Base-by-base conservation (phyloP, 108 stramenopile species). In the Conticribra guillardii region DNA sequence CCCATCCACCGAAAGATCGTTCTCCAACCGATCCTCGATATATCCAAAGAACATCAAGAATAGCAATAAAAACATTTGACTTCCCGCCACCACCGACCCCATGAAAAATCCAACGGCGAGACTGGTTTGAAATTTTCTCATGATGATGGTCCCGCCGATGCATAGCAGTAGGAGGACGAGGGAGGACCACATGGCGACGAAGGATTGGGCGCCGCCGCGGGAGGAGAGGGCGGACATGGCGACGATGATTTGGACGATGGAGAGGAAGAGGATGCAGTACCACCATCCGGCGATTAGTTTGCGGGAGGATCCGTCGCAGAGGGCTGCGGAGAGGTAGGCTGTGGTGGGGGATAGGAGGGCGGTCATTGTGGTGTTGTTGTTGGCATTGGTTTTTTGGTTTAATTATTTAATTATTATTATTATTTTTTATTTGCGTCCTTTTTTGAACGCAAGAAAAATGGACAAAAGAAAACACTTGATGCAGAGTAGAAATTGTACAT, bases 281-380 rank as follows among this genome's bases (percentile, higher is more conserved):
- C 93, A 94, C 93, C 93, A 94, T 54, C 93, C 93, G n/a, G 93
- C 93, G 76, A 94, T 94, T 19, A 94, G 79, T 66, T 88, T 88
- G 30, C 93, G 80, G 23, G 87, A 84, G 3, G 87, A 89, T 24
- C 93, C 93, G 8, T 89, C 89, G 65, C 93, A 91, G 4, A 91
- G 58, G 2, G 76, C 66, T 45, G 82, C 80, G 21, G 89, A 85
- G 45, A 94, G 79, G 47, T 74, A 72, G 50, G 82, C 81, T 60
- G 89, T 90, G 47, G 82, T 84, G 31, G 71, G 66, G 18, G 86
- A 88, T 56, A 87, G 68, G 11, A 58, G 31, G 14, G 81, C 44
- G 34, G 71, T 74, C 83, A 84, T 87, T 22, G 18, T 68, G 48
- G 34, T 4, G 5, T 18, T n/a, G n/a, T n/a, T n/a, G n/a, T n/a